Evolutionary conservation across 2,329 filamentous ascomycete genomes (phyloP).

Genomic region (Neurospora sp.): DNA sequence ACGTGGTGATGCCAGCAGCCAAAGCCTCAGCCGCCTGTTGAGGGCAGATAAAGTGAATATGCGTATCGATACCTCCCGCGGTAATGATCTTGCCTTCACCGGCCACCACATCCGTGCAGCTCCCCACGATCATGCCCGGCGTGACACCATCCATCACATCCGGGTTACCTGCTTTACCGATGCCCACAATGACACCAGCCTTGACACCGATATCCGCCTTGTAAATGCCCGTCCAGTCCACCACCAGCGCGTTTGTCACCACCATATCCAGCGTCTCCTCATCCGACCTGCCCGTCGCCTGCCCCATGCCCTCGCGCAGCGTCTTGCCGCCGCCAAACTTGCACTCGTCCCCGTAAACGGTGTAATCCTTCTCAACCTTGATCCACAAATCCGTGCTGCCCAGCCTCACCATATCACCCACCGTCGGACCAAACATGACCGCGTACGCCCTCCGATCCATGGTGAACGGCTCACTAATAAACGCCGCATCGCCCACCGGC

Average conservation of each 20-base stretch:
- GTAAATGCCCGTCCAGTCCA: constrained; percentile 89
- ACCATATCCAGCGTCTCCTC: constrained; percentile 71
- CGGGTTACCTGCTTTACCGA: constrained; percentile 94
- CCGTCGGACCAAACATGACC: constrained; percentile 88
- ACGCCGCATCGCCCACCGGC: constrained; percentile 38
- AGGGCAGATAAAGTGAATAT: constrained; percentile 92
- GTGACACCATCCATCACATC: constrained; percentile 89
- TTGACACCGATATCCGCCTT: constrained; percentile 96
- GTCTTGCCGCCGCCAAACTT: constrained; percentile 94
- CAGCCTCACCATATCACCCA: constrained; percentile 73
- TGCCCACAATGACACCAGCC: constrained; percentile 72
- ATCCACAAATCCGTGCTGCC: constrained; percentile 85
- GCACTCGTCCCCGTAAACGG: constrained; percentile 84
- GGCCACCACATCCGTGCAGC: constrained; percentile 84
- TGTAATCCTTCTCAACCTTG: constrained; percentile 77
- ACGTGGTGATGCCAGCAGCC: constrained; percentile 77
- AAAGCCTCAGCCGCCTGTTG: constrained; percentile 81
- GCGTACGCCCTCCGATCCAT: constrained; percentile 74
- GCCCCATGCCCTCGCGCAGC: constrained; percentile 89
- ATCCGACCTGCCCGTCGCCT: constrained; percentile 68
- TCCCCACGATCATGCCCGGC: constrained; percentile 69
- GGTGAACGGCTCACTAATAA: constrained; percentile 49
- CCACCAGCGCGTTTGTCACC: constrained; percentile 78
- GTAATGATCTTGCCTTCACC: constrained; percentile 87
- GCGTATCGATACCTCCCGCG: constrained; percentile 78